These are phyloP conservation scores for Marasmius sp. DNA, from an alignment of 1,284 basidiomycete species.

Conservation along the genomic window DNA sequence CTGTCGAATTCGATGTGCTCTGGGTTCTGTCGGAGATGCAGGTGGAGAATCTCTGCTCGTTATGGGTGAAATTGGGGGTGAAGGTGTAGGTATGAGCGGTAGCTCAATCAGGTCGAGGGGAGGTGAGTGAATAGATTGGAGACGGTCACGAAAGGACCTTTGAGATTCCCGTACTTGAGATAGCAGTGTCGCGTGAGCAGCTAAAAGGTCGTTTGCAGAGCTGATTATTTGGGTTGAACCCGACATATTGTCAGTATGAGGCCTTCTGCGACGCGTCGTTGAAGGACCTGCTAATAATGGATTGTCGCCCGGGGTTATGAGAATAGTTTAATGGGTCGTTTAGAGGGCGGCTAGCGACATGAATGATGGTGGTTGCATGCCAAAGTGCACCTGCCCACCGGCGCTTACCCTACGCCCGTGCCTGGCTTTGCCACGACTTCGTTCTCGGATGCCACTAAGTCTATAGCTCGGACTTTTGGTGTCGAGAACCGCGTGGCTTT, in stretches of 20 bases:
- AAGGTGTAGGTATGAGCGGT: constrained; percentile 47
- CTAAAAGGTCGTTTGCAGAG: constrained; percentile 51
- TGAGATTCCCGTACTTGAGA: constrained; percentile 34
- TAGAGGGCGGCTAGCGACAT: too few species aligned
- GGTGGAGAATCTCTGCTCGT: constrained; percentile 40
- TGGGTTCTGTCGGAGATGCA: constrained; percentile 42
- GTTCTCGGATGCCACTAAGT: too few species aligned
- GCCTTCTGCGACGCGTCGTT: too few species aligned
- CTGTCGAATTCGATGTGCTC: constrained; percentile 38
- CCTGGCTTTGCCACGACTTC: too few species aligned
- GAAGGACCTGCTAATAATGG: too few species aligned
- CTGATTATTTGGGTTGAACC: constrained; percentile 38
- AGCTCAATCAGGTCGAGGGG: constrained; percentile 38
- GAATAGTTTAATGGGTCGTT: too few species aligned
- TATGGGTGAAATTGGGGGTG: constrained; percentile 41
- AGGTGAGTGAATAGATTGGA: constrained; percentile 29
- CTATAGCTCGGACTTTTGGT: too few species aligned
- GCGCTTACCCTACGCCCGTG: too few species aligned
- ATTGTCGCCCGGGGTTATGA: too few species aligned
- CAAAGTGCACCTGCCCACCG: too few species aligned
- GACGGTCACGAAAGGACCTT: constrained; percentile 30
- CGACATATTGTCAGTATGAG: background rate
- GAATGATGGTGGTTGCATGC: too few species aligned
- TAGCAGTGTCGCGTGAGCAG: constrained; percentile 42
- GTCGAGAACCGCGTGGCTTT: too few species aligned